Evolutionary conservation across 106 monocot genomes (phyloP), one percentile per base, ranked within the genome.

Genomic region (Acanthochlamys bracteata): DNA sequence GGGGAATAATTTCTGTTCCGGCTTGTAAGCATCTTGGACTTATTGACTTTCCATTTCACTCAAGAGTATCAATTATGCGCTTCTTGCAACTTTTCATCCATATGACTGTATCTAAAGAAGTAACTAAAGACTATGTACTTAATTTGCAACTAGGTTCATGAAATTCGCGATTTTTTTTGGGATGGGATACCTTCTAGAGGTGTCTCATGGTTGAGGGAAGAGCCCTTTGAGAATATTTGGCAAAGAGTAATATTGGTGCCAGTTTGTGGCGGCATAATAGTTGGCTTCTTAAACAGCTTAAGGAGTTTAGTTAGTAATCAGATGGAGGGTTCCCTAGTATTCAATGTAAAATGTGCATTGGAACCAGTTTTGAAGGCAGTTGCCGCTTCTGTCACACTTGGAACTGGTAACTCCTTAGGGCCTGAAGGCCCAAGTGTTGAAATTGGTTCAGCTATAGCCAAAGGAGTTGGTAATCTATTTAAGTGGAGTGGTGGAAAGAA

Each of bases 381-480:
- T 19, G 82, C 90, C 63, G 90, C 94, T 75, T 74, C 86, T 59
- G 61, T 94, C 46, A 94, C 94, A 1, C 90, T 94, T 66, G 86
- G 94, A 70, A 94, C 86, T 55, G 94, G 90, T 41, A 94, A 94
- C 65, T 94, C 89, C 3, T 71, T 94, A 41, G 94, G 93, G 8
- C 93, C 93, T 25, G 93, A 94, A 64, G 90, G 93, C 55, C 90
- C 93, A 39, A 94, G 86, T 66, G 89, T 94, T 16, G 90, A 89
- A 69, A 90, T 94, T 53, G 93, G 90, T 43, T 84, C 89, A n/a
- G 54, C 89, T 7, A 74, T 94, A 79, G 89, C 86, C 41, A 90
- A 89, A 79, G 89, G 89, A 61, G 75, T 90, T 76, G 75, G 83
- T 16, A 24, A 66, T 66, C 26, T 85, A 43, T 75, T 90, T 70